Base-by-base conservation (phyloP, 306 rosid species). In the Citrullus amarus region DNA sequence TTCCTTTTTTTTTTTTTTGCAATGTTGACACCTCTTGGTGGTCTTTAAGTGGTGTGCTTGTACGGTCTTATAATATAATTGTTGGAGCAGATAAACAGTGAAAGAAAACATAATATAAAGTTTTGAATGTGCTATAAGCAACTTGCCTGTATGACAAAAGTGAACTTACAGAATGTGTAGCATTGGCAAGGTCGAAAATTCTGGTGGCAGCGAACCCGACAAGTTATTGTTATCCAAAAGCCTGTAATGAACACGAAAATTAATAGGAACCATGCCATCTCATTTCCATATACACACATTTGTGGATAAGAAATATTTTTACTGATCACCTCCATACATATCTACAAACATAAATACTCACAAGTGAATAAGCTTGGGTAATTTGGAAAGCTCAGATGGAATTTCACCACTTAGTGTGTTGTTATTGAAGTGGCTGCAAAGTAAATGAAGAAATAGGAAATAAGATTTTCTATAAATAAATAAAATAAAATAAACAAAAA, bases 371-470 rank as follows among this genome's bases (percentile, higher is more conserved):
- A 85, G 79, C 2, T 0, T 18, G 1, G 36, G 70, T 82, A 86
- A 51, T 78, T 9, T 44, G 34, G 86, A 80, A 77, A 88, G 81
- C 80, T 88, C 87, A 15, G 82, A 20, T 4, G 87, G 91, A 48
- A 88, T 83, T 78, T 69, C 84, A 63, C 86, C 87, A 66, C 86
- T 88, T 13, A 88, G 80, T 20, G 85, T 83, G 78, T 88, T 88
- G 79, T 88, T 88, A 75, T 88, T 88, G 89, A 88, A 79, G 80
- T 88, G 91, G 63, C 89, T 88, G 86, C 83, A 28, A 43, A 75
- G 73, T 62, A 78, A 78, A 62, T 48, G 55, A 78, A 62, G 39
- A 61, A 28, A 61, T 78, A 32, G 32, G 38, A 0, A 15, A 30
- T 43, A 18, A 38, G 0, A 13, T 2, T 7, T 30, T 16, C 0